Percentiles rank a stretch among this genome's conserved stretches.
Evolutionary conservation across 495 filamentous ascomycete species (phyloP).

Genomic region (Delitschia confertaspora): DNA sequence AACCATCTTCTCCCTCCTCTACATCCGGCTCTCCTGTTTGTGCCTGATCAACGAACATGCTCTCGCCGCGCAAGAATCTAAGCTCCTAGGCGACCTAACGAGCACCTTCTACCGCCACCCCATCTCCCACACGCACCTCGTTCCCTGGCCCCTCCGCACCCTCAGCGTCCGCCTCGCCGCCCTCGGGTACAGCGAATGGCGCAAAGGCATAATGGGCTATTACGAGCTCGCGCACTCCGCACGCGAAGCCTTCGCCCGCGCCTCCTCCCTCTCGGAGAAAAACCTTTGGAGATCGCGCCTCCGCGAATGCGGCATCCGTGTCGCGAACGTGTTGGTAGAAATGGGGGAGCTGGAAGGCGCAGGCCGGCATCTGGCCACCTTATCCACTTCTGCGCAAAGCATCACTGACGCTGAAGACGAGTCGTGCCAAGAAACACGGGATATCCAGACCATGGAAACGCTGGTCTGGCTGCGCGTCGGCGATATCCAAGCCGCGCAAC

Average conservation of each 20-base stretch:
- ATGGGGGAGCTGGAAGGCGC: conserved; percentile 83
- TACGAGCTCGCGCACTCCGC: conserved; percentile 81
- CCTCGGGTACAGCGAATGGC: conserved; percentile 70
- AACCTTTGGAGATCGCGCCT: conserved; percentile 60
- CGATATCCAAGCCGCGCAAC: conserved; percentile 58
- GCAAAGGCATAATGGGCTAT: conserved; percentile 76
- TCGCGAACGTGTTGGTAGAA: conserved; percentile 74
- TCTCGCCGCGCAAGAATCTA: conserved; percentile 78
- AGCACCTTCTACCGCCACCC: conserved; percentile 52
- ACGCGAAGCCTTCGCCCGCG: conserved; percentile 44
- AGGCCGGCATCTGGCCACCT: conserved; percentile 50
- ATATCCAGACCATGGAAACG: conserved; percentile 38
- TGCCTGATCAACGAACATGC: conserved; percentile 57
- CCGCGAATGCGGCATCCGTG: conserved; percentile 64
- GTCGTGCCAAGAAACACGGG: neutral
- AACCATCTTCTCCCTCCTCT: conserved; percentile 66
- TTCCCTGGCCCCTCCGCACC: conserved; percentile 81
- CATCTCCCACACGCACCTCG: conserved; percentile 42
- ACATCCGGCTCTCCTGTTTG: conserved; percentile 75
- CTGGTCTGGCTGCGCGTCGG: conserved; percentile 69
- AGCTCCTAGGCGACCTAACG: conserved; percentile 71
- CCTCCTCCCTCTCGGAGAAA: conserved; percentile 28
- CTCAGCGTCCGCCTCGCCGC: conserved; percentile 74
- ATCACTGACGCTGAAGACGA: conserved; percentile 25
- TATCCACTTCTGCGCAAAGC: conserved; percentile 29